A percentile compares a stretch with the other conserved stretches of the same genome.
Evolutionary conservation across 768 basidiomycete species (phyloP).

Genomic region (Paxillus rubicundulus): DNA sequence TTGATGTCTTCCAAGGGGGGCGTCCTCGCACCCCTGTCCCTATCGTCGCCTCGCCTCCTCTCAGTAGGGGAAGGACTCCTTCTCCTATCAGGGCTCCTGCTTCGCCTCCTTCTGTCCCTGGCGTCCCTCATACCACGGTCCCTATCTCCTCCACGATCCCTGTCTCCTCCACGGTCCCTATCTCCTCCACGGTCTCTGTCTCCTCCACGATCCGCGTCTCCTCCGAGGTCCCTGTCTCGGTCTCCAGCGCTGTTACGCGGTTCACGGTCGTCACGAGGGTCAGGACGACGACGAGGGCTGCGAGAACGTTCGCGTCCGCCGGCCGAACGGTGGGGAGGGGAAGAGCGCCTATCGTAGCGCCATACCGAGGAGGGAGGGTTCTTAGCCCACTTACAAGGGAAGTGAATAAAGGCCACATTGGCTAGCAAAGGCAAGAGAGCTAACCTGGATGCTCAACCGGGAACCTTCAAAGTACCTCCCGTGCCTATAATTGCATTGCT

Average conservation of each 20-base stretch:
- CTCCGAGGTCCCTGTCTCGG: slow-evolving; percentile 26
- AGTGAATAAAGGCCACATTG: background rate
- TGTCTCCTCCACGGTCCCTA: slow-evolving; percentile 12
- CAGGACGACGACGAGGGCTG: slow-evolving; percentile 48
- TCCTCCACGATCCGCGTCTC: slow-evolving; percentile 27
- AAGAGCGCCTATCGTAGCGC: slow-evolving; percentile 64
- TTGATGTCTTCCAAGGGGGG: slow-evolving; percentile 44
- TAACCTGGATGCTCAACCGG: slow-evolving; percentile 71
- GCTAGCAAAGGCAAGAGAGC: slow-evolving; percentile 6
- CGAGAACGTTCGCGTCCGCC: slow-evolving; percentile 50
- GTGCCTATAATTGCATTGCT: slow-evolving; percentile 50
- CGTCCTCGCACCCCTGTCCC: slow-evolving; percentile 49
- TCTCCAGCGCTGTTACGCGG: slow-evolving; percentile 37
- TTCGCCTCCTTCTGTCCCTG: slow-evolving; percentile 48
- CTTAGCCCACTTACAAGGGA: slow-evolving; percentile 67
- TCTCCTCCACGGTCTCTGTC: slow-evolving; percentile 40
- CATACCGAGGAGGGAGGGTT: slow-evolving; percentile 81
- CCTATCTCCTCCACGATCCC: slow-evolving; percentile 25
- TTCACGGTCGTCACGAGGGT: slow-evolving; percentile 39
- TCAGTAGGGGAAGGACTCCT: slow-evolving; percentile 43
- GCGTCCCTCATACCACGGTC: slow-evolving; percentile 41
- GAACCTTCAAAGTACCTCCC: slow-evolving; percentile 72
- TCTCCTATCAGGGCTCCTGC: slow-evolving; percentile 47
- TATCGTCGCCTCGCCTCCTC: slow-evolving; percentile 43
- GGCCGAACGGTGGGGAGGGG: slow-evolving; percentile 38